Base-by-base conservation (phyloP, 306 rosid species). In the Rubus parviflorus region DNA sequence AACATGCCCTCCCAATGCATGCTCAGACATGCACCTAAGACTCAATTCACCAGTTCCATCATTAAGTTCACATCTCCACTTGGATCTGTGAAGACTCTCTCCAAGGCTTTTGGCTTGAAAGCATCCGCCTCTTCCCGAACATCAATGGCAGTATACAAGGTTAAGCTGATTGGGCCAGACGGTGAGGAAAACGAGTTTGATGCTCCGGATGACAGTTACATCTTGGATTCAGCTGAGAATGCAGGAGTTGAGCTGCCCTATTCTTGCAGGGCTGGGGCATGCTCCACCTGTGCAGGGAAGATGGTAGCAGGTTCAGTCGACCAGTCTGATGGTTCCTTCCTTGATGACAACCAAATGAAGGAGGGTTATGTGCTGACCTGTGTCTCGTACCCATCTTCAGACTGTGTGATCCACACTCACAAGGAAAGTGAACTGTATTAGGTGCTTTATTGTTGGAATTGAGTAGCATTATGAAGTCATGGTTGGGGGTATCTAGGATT, bases 191-290 rank as follows among this genome's bases (percentile, higher is more conserved):
- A 81, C 0, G 91, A 88, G 81, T 89, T 93, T 80, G 97, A 90
- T 7, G 97, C 97, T 30, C 69, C 93, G 0, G 96, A 93, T 52
- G 96, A 90, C 62, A 3, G 49, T 16, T 90, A 90, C 88, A 89
- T 93, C 85, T 75, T 89, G 19, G 97, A 93, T 79, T 82, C 97
- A 57, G 97, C 96, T 3, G 97, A 92, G 85, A 66, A 66, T 75
- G 96, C 93, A 0, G 96, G 97, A 76, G 0, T 88, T n/a, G 97
- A 92, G 40, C 81, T 92, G 58, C 97, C 97, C 23, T 92, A 92
- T 76, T 92, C 97, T 0, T 92, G 97, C 86, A 89, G 97, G 37
- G 97, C 97, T 0, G 97, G 96, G 49, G 97, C 96, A 11, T 92
- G 97, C 84, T 90, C 96, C 7, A 88, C 96, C 13, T 90, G 97